phyloP scores from a whole-genome alignment of 78 protist species.

The Cavenderia fasciculata region DNA sequence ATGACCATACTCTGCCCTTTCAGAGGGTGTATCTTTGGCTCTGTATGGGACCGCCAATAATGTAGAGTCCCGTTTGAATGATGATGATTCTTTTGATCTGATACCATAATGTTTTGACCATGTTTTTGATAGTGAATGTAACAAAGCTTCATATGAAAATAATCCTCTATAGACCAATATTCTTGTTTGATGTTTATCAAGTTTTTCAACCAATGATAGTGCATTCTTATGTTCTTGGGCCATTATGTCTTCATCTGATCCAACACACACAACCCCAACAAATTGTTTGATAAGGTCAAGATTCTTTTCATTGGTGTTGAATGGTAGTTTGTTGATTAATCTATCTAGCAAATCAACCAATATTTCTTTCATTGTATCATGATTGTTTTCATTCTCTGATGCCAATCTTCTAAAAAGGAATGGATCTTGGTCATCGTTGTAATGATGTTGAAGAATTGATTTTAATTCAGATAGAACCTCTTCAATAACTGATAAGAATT shows the following conservation, averaged over 20 bases:
- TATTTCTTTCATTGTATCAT: background rate
- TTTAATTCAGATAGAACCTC: background rate
- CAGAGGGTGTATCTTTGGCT: conserved; percentile 77
- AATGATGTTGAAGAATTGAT: background rate
- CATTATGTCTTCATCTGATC: background rate
- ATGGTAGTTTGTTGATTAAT: background rate
- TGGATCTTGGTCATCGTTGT: background rate
- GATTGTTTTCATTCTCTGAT: background rate
- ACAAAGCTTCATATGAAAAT: background rate
- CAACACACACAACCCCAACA: background rate
- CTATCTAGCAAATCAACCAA: background rate
- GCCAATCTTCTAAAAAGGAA: too few species aligned
- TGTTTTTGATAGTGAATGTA: background rate
- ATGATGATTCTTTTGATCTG: background rate
- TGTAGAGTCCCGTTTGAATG: too few species aligned
- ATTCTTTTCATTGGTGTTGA: background rate
- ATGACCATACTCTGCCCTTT: conserved; percentile 80
- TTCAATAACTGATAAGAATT: background rate
- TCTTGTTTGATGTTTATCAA: too few species aligned
- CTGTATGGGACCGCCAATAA: conserved; percentile 40
- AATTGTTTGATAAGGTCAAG: background rate
- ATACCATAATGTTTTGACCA: background rate
- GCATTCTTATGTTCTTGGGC: too few species aligned
- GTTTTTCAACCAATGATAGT: too few species aligned
- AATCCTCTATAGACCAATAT: background rate